Conservation (phyloP, 768 basidiomycete genomes). For the Boletus rufocinnamomeus region DNA sequence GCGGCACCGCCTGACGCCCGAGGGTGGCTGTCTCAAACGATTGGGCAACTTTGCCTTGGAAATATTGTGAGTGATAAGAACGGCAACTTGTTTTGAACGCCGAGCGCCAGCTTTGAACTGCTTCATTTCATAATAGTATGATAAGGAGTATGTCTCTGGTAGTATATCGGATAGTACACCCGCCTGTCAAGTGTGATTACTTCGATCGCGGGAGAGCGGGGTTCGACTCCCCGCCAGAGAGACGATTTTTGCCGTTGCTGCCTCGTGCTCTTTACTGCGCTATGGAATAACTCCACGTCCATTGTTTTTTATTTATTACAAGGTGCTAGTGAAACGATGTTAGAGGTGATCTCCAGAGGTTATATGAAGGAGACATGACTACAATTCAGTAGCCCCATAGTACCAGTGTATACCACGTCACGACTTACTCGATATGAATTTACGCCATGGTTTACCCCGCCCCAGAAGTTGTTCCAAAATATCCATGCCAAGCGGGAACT, state of each 20-base stretch:
- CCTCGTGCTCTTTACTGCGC: background rate
- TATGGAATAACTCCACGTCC: background rate
- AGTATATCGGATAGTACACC: conserved; percentile 55
- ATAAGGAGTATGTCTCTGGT: conserved; percentile 36
- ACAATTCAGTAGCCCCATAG: background rate
- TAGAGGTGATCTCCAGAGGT: background rate
- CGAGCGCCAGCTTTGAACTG: background rate
- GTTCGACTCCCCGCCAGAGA: conserved; percentile 52
- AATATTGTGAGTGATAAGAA: too few relatives aligned
- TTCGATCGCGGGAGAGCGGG: conserved; percentile 41
- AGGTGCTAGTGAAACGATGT: background rate
- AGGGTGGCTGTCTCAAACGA: background rate
- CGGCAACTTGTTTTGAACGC: too few relatives aligned
- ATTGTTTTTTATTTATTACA: too few relatives aligned
- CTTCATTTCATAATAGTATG: background rate
- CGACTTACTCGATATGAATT: background rate
- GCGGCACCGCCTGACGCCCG: background rate
- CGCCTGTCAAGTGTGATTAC: conserved; percentile 38
- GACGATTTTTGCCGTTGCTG: conserved; percentile 21
- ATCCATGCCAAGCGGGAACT: background rate
- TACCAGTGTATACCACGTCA: background rate
- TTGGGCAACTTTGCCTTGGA: background rate
- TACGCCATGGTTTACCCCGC: background rate
- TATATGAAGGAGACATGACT: background rate
- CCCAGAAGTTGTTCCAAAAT: background rate